Conservation (phyloP, 495 filamentous ascomycete species). For the Monascus purpureus region DNA sequence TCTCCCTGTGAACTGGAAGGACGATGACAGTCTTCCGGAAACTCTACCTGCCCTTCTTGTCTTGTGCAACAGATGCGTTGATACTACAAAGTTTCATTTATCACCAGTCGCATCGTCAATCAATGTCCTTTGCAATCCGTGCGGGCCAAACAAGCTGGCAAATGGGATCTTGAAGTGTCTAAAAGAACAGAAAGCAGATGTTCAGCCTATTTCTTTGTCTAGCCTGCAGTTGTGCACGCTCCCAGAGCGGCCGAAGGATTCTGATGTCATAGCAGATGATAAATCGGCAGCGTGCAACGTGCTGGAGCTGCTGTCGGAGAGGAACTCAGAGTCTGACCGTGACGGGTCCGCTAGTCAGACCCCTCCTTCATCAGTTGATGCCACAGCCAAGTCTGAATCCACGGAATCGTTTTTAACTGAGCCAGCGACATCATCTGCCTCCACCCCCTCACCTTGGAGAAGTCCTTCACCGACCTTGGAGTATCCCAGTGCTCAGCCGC, state of each 20-base stretch:
- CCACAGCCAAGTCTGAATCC: too few species aligned
- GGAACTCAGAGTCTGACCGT: too few species aligned
- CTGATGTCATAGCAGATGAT: neutral
- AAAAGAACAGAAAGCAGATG: slow-evolving; percentile 7
- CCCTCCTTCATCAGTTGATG: too few species aligned
- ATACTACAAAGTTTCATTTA: slow-evolving; percentile 17
- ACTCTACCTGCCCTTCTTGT: slow-evolving; percentile 21
- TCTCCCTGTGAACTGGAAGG: slow-evolving; percentile 10
- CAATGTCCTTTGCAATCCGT: slow-evolving; percentile 37
- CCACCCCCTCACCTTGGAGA: neutral
- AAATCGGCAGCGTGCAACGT: neutral
- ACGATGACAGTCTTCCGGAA: slow-evolving; percentile 3
- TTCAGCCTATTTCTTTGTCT: neutral
- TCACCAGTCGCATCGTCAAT: slow-evolving; percentile 18
- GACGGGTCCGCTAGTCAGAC: too few species aligned
- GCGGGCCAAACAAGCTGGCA: slow-evolving; percentile 51
- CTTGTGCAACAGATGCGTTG: slow-evolving; percentile 20
- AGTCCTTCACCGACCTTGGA: too few species aligned
- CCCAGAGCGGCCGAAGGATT: neutral
- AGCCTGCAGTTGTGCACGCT: neutral
- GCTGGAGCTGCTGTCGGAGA: neutral
- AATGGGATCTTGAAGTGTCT: slow-evolving; percentile 32
- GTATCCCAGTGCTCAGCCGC: too few species aligned
- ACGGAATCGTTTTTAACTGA: slow-evolving; percentile 5
- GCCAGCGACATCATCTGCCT: slow-evolving; percentile 3